These are phyloP conservation scores for Antitrichia curtipendula DNA, from an alignment of 225 moss, liverwort and hornwort species.

Conservation along the genomic window DNA sequence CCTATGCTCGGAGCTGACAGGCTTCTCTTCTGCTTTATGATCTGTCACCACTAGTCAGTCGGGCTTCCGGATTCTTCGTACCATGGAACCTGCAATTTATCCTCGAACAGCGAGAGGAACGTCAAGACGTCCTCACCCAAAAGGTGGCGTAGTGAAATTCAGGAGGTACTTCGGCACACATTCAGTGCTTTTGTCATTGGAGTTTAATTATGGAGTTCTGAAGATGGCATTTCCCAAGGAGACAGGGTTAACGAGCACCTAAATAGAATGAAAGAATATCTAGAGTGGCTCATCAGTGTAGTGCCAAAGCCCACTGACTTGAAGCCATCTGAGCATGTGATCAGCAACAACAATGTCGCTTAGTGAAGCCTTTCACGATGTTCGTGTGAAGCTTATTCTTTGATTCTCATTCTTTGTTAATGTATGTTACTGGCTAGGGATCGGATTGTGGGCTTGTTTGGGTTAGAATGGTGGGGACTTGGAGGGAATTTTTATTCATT, in stretches of 20 bases:
- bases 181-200: constrained; percentile 14
- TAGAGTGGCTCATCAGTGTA: constrained; percentile 7
- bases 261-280: constrained; percentile 9
- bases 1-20: background rate
- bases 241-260: background rate
- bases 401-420: background rate
- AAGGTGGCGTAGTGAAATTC: background rate
- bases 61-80: background rate
- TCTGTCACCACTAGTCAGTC: background rate
- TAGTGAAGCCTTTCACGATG: background rate
- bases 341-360: background rate
- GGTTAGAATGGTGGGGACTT: background rate
- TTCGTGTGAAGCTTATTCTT: background rate
- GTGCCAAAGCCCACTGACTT: background rate
- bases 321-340: background rate
- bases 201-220: background rate
- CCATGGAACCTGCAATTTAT: background rate
- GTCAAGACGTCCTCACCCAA: background rate
- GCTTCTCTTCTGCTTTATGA: background rate
- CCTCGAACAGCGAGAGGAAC: background rate
- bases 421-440: background rate
- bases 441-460: background rate
- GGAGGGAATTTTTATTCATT: too few species aligned
- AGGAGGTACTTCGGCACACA: constrained; percentile 15
- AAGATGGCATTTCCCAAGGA: background rate